Percentiles rank a stretch among this genome's conserved stretches.
These are phyloP conservation scores for Giardia duodenalis DNA, from an alignment of 208 protist species.

Conservation along the genomic window DNA sequence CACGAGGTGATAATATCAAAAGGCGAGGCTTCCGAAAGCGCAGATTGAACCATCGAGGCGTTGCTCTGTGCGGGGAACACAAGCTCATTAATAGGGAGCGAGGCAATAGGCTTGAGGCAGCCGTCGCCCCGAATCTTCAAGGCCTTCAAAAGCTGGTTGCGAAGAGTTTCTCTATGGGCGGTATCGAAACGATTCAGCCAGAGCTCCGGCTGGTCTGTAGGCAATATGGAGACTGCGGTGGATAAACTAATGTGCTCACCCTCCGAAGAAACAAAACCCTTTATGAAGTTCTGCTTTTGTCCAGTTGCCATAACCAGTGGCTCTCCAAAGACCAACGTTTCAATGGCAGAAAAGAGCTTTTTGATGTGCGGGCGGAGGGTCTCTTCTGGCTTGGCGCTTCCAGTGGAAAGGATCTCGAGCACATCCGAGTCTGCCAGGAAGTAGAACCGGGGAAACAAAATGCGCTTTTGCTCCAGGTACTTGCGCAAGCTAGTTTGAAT, in stretches of 20 bases:
- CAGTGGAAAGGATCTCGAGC: slow-evolving; percentile 81
- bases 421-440: slow-evolving; percentile 98
- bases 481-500: slow-evolving; percentile 59
- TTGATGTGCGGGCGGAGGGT: background rate
- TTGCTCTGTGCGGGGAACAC: background rate
- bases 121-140: background rate
- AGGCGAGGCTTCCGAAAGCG: background rate
- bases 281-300: background rate
- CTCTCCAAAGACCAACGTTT: background rate
- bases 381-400: background rate
- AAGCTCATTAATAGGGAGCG: background rate
- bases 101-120: background rate
- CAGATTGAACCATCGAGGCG: background rate
- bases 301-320: background rate
- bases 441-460: slow-evolving; percentile 92
- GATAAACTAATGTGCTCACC: background rate
- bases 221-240: background rate
- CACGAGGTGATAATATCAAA: background rate
- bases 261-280: background rate
- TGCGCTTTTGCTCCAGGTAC: slow-evolving; percentile 85
- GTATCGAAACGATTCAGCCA: slow-evolving; percentile 24
- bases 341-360: slow-evolving; percentile 22
- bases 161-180: background rate
- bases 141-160: background rate
- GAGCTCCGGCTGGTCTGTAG: background rate